Evolutionary conservation across 441 rosid genomes (phyloP).

Genomic region (Jatropha podagrica): DNA sequence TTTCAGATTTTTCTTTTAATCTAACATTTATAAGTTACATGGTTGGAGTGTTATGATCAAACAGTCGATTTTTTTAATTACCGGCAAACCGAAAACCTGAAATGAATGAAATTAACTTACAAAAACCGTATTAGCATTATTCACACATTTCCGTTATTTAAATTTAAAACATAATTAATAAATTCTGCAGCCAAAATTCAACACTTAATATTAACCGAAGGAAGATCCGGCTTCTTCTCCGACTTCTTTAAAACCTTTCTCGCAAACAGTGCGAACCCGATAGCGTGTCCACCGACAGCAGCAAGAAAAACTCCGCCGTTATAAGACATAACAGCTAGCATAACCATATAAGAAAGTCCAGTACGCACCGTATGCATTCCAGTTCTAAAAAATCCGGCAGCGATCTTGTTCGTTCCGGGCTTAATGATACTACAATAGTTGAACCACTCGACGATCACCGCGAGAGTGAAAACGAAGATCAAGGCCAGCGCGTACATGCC

Average conservation of each 20-base stretch:
- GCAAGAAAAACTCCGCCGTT: constrained; percentile 60
- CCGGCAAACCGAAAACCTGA: background rate
- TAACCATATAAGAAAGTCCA: constrained; percentile 50
- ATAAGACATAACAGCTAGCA: constrained; percentile 58
- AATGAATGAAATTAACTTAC: background rate
- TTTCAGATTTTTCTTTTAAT: no score
- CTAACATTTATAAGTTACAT: no score
- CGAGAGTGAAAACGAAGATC: constrained; percentile 55
- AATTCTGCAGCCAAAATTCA: constrained; percentile 12
- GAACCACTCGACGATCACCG: constrained; percentile 60
- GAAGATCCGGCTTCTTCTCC: constrained; percentile 26
- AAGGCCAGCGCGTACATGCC: constrained; percentile 67
- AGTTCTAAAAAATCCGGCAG: constrained; percentile 41
- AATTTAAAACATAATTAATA: background rate
- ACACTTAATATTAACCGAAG: constrained; percentile 16
- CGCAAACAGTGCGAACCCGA: constrained; percentile 48
- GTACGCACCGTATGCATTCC: constrained; percentile 38
- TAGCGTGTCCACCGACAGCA: constrained; percentile 46
- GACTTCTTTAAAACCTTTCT: constrained; percentile 33
- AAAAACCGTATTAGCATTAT: background rate
- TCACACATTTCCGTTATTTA: background rate
- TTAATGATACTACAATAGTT: constrained; percentile 31
- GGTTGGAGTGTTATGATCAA: no score
- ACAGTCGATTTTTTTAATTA: no score
- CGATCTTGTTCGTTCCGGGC: constrained; percentile 40